phyloP scores from a whole-genome alignment of 1,284 basidiomycete genomes.

The Tremellales sp. region DNA sequence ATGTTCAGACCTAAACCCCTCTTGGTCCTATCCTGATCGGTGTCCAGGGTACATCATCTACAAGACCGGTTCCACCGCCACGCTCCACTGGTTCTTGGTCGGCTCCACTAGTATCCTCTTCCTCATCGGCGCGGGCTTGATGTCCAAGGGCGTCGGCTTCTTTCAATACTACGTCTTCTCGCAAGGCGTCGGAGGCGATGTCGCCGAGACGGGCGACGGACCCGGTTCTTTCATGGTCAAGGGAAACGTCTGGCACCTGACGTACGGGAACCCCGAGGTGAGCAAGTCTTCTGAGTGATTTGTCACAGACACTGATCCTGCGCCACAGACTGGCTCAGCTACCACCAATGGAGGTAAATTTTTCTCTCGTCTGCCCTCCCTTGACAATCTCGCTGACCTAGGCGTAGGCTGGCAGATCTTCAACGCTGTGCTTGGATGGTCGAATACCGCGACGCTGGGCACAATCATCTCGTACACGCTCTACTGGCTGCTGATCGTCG shows the following conservation, averaged over 20 bases:
- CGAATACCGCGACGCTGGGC: conserved; percentile 56
- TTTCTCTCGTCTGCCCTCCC: not conserved
- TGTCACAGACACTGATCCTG: not conserved
- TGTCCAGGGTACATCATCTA: conserved; percentile 44
- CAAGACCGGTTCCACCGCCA: conserved; percentile 47
- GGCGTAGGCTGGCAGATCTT: conserved; percentile 48
- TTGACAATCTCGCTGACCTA: not conserved
- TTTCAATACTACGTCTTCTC: conserved; percentile 61
- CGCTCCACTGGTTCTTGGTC: conserved; percentile 69
- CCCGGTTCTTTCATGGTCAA: conserved; percentile 61
- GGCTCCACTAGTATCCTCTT: conserved; percentile 84
- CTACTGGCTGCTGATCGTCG: conserved; percentile 73
- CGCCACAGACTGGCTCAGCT: conserved; percentile 44
- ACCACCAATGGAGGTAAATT: conserved; percentile 43
- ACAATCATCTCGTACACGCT: conserved; percentile 68
- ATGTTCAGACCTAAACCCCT: conserved; percentile 7
- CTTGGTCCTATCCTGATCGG: not conserved
- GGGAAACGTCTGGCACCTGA: conserved; percentile 69
- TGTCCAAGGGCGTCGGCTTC: conserved; percentile 63
- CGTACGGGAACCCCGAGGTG: conserved; percentile 70
- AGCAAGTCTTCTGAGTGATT: not conserved
- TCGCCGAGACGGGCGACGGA: conserved; percentile 62
- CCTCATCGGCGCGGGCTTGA: conserved; percentile 86
- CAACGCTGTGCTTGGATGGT: conserved; percentile 49
- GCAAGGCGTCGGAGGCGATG: conserved; percentile 62